Evolutionary conservation across 257 asterid genomes (phyloP).

Genomic region (Nicotiana tabacum): DNA sequence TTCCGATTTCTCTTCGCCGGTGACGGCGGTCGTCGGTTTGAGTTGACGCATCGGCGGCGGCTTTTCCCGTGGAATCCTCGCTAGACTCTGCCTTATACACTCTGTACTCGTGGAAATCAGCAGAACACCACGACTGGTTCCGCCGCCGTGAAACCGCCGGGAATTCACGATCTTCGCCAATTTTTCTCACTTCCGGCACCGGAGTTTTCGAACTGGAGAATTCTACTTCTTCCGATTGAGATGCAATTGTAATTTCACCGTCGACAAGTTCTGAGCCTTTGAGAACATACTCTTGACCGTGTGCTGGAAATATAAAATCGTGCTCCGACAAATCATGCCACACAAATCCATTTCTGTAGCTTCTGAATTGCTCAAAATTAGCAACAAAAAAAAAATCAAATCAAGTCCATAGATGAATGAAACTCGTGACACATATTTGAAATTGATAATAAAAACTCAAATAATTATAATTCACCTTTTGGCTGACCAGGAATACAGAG

Average conservation of each 20-base stretch:
- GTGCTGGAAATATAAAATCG: constrained; percentile 77
- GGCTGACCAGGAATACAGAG: constrained; percentile 80
- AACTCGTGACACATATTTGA: not conserved
- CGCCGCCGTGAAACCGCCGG: constrained; percentile 42
- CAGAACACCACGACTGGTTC: constrained; percentile 76
- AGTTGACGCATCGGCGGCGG: constrained; percentile 66
- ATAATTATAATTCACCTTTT: constrained; percentile 36
- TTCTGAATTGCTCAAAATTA: constrained; percentile 31
- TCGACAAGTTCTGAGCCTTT: constrained; percentile 73
- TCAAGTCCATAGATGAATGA: not conserved
- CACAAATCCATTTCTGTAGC: constrained; percentile 77
- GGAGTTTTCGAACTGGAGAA: constrained; percentile 14
- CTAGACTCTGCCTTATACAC: constrained; percentile 52
- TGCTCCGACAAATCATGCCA: constrained; percentile 89
- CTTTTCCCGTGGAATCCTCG: constrained; percentile 29
- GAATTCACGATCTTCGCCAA: constrained; percentile 6
- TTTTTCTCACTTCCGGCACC: constrained; percentile 13
- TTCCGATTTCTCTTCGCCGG: constrained; percentile 34
- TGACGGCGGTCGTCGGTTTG: constrained; percentile 69
- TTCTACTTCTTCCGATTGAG: constrained; percentile 10
- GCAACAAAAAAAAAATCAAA: not conserved
- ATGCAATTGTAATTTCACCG: constrained; percentile 27
- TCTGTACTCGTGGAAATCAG: constrained; percentile 62
- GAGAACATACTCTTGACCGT: constrained; percentile 74
- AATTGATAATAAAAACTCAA: not conserved